Base-by-base conservation (phyloP, 2,329 filamentous ascomycete species). In the Neocucurbitaria cava region DNA sequence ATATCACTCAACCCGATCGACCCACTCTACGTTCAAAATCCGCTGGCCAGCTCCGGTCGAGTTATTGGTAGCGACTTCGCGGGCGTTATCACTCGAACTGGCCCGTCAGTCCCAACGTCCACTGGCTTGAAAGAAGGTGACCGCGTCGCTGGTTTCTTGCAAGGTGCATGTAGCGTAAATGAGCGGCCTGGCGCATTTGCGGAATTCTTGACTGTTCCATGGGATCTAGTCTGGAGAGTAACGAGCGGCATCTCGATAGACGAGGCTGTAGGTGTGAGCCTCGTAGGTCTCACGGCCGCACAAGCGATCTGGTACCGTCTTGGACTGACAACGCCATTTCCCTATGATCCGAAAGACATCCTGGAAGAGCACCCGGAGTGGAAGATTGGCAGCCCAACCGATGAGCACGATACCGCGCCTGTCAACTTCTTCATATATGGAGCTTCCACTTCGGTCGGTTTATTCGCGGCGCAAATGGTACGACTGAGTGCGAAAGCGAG, bases 171-270 rank as follows among this genome's bases (percentile, higher is more conserved):
- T 49, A 77, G 73, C 11, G 63, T 69, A 6, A 81, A 81, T 46
- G 70, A 77, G 4, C 72, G 77, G 0, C 77, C 79, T 0, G 80
- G 79, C 6, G 78, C 79, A 0, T 82, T 82, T 58, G 74, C 79
- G 1, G 78, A 82, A 48, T 79, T 75, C 43, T 52, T 79, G 9
- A 61, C 52, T 0, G 51, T 68, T 0, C 65, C 70, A 0, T 70
- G 65, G 35, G 77, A 80, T 35, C 66, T 81, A 0, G 62, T 77
- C 1, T 80, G 78, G 75, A 58, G 52, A 1, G 51, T 81, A 0
- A 76, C 78, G 0, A 65, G 68, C 0, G 15, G 20, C 1, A 28
- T 80, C n/a, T 54, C 64, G 0, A 53, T 73, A 2, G 75, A 79
- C 40, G 64, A 72, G n/a, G 79, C 78, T 1, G 73, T 77, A 0